These are phyloP conservation scores for Magnaporthales sp. DNA, from an alignment of 2,329 filamentous ascomycete species.

Conservation along the genomic window DNA sequence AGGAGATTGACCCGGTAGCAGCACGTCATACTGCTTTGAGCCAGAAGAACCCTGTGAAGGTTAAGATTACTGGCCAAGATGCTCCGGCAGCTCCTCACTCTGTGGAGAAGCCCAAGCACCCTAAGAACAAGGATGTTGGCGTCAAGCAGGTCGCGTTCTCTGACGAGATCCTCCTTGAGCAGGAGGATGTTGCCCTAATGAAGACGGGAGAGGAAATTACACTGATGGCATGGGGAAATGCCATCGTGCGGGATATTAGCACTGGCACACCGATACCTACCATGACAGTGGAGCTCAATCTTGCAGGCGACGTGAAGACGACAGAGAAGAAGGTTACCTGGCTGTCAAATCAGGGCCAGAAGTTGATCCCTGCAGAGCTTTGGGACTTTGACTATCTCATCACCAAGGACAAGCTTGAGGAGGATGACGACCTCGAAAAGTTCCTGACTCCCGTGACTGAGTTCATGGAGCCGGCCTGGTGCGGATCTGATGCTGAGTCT, in stretches of 20 bases:
- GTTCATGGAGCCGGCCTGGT: conserved; percentile 63
- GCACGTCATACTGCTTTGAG: conserved; percentile 67
- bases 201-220: conserved; percentile 85
- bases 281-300: conserved; percentile 77
- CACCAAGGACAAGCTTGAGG: conserved; percentile 88
- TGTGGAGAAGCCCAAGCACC: conserved; percentile 77
- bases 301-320: conserved; percentile 87
- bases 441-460: conserved; percentile 72
- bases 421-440: conserved; percentile 78
- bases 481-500: conserved; percentile 70
- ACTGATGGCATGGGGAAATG: conserved; percentile 94
- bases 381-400: conserved; percentile 95
- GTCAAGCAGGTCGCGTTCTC: conserved; percentile 79
- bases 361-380: conserved; percentile 72
- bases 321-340: conserved; percentile 97
- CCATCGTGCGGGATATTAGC: conserved; percentile 62
- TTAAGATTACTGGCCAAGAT: conserved; percentile 59
- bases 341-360: conserved; percentile 68
- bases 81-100: conserved; percentile 52
- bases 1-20: conserved; percentile 70
- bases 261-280: conserved; percentile 51
- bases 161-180: conserved; percentile 69
- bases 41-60: conserved; percentile 62
- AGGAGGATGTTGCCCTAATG: conserved; percentile 76
- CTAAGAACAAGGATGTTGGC: conserved; percentile 79